phyloP scores from a whole-genome alignment of 257 asterid genomes.

The Solanum clarkiae region DNA sequence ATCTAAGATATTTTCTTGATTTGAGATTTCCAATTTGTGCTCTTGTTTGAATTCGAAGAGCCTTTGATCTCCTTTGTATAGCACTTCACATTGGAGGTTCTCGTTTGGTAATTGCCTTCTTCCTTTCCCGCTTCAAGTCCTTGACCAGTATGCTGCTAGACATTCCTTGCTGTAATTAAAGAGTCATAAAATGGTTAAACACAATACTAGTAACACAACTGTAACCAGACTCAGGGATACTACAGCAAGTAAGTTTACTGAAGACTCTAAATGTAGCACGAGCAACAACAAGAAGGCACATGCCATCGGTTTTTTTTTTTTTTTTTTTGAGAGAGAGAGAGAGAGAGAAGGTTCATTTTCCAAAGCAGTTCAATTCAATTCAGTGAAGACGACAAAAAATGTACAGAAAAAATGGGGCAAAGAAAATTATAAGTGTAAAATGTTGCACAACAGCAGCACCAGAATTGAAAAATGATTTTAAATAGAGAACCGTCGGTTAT shows the following conservation, averaged over 20 bases:
- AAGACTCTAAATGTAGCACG: not conserved
- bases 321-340: not conserved
- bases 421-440: not conserved
- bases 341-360: not conserved
- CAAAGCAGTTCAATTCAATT: not conserved
- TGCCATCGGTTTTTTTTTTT: not conserved
- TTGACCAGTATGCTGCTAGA: too few relatives aligned
- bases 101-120: too few relatives aligned
- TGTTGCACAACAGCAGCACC: not conserved
- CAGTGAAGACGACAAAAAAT: not conserved
- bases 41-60: too few relatives aligned
- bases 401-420: not conserved
- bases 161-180: too few relatives aligned
- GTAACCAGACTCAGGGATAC: too few relatives aligned
- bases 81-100: too few relatives aligned
- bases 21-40: too few relatives aligned
- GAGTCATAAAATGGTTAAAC: too few relatives aligned
- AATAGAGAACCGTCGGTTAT: not conserved
- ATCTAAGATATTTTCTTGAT: too few relatives aligned
- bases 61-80: too few relatives aligned
- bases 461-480: not conserved
- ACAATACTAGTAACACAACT: too few relatives aligned
- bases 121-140: too few relatives aligned
- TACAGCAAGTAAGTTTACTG: not conserved
- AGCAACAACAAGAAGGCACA: not conserved